Evolutionary conservation across 331 rosid genomes (phyloP).

Genomic region (Rosa hybrid): DNA sequence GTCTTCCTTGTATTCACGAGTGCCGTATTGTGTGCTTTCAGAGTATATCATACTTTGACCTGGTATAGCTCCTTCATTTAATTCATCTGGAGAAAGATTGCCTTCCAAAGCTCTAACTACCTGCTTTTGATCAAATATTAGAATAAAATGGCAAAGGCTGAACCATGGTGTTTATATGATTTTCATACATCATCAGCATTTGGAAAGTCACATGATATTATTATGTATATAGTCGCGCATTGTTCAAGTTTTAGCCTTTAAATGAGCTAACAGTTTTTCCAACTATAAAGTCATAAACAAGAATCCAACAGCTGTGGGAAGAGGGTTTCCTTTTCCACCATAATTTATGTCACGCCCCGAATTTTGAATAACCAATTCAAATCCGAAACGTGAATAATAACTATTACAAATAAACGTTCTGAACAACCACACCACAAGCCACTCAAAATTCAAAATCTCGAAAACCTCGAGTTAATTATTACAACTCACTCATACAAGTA

Average conservation of each 20-base stretch:
- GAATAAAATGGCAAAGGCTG: neutral
- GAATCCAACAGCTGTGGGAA: neutral
- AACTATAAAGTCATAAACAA: neutral
- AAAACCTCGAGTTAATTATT: too few relatives aligned
- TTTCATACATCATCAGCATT: neutral
- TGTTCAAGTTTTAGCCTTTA: neutral
- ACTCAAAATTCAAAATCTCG: too few relatives aligned
- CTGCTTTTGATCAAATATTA: conserved; percentile 18
- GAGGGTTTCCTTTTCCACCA: neutral
- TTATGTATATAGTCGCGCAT: too few relatives aligned
- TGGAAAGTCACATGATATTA: too few relatives aligned
- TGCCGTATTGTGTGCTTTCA: conserved; percentile 37
- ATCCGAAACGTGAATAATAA: too few relatives aligned
- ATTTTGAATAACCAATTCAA: too few relatives aligned
- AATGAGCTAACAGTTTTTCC: neutral
- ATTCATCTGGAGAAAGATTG: conserved; percentile 40
- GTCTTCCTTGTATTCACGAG: conserved; percentile 43
- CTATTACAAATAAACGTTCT: too few relatives aligned
- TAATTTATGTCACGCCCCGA: too few relatives aligned
- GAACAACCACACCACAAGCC: too few relatives aligned
- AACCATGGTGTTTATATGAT: neutral
- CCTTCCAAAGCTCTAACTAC: conserved; percentile 55
- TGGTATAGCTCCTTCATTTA: conserved; percentile 41
- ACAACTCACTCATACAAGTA: too few relatives aligned
- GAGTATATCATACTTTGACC: conserved; percentile 35